Evolutionary conservation across 106 monocot genomes (phyloP), one percentile per base, ranked within the genome.

Genomic region (Dioscorea dumetorum): DNA sequence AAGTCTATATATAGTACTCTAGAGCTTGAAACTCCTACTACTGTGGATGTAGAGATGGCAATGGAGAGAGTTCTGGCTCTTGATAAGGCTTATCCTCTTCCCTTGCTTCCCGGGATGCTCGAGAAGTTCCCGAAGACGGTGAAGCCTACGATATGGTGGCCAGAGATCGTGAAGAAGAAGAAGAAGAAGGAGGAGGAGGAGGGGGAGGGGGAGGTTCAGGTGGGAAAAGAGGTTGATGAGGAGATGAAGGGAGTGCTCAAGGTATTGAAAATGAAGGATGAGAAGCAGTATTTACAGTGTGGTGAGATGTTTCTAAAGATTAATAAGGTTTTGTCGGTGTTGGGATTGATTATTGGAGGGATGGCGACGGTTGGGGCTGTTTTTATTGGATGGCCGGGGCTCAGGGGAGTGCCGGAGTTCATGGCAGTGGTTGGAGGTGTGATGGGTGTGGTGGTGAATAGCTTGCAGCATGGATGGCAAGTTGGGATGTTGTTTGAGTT

Each of bases 401-500:
- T 23, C 8, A 76, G 78, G 18, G 49, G 49, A 11, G 77, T 58
- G 82, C 68, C 81, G 0, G 67, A 49, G 10, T 3, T 81, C 48
- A 20, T 78, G 0, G 88, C 69, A 0, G 75, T 82, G 0, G 62
- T 82, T 2, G 85, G 83, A 15, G 94, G 94, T n/a, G 82, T 78
- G 10, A 64, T 91, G 0, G 91, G 88, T 1, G 63, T 84, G 0
- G 74, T 73, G 33, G 79, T 82, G 76, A 86, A 94, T 74, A 77
- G 81, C 2, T 8, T 94, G 69, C 77, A 87, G 72, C 94, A 94
- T 62, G 94, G 86, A 0, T 90, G 81, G 28, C 94, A 94, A 62
- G 63, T 87, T 20, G 94, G 94, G n/a, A 89, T 94, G 94, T 74
- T 94, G 75, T 84, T 94, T 48, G 94, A 94, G 73, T 32, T 90